phyloP scores from a whole-genome alignment of 2,329 filamentous ascomycete species.

The Ophiostoma montium region DNA sequence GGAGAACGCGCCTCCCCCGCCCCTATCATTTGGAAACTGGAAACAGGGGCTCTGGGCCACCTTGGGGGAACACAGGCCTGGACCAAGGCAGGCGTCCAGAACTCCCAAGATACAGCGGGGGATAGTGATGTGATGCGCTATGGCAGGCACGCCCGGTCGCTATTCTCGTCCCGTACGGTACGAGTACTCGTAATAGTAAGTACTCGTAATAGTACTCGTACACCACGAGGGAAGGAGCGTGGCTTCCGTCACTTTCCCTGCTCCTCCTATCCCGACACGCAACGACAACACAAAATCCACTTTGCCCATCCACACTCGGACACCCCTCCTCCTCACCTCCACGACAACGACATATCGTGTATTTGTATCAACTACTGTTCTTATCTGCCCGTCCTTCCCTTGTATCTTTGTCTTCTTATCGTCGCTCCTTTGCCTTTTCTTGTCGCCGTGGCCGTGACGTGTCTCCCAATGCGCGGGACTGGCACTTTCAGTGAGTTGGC shows the following conservation, averaged over 20 bases:
- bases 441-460: neutral
- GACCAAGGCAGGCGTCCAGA: too few relatives aligned
- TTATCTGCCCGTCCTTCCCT: conserved; percentile 1
- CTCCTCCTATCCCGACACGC: neutral
- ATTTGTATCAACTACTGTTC: conserved; percentile 2
- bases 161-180: neutral
- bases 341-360: conserved; percentile 6
- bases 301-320: neutral
- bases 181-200: too few relatives aligned
- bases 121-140: too few relatives aligned
- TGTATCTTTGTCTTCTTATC: conserved; percentile 1
- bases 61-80: too few relatives aligned
- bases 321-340: neutral
- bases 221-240: neutral
- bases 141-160: neutral
- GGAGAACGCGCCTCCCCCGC: too few relatives aligned
- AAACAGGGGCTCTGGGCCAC: too few relatives aligned
- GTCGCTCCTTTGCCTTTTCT: neutral
- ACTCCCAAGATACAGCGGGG: too few relatives aligned
- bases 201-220: too few relatives aligned
- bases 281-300: conserved; percentile 3
- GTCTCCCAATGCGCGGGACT: conserved; percentile 1
- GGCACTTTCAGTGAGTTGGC: conserved; percentile 7
- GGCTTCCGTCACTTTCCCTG: neutral
- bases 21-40: too few relatives aligned